Evolutionary conservation across 192 early-diverging fungal species (phyloP), one percentile per base, ranked within the genome.

Genomic region (Blastocladiella britannica): DNA sequence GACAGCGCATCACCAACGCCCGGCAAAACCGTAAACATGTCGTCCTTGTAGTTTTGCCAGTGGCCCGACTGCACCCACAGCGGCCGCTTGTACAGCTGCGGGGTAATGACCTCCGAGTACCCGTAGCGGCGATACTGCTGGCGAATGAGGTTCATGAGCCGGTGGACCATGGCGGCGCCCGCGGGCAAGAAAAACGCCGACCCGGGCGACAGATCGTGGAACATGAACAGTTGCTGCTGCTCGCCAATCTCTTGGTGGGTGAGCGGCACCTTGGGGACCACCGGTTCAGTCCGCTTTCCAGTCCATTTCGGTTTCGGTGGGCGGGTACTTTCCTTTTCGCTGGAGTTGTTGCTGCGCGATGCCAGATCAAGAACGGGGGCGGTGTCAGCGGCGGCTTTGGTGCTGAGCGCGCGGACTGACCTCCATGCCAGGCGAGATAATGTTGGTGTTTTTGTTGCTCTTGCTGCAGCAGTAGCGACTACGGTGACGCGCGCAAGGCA

Each of bases 41-140:
- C 88, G 18, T 88, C 88, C 63, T 75, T 78, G 64, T 96, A 96
- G 62, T 96, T 92, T 57, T 92, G 80, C 93, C 93, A 96, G 64
- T 96, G 93, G 0, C 93, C 93, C 26, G 79, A 82, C 1, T 75
- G 87, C 67, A 88, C 88, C 93, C 93, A 96, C 43, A 96, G 65
- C 57, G 81, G 79, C 64, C 87, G 88, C 65, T 91, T 89, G 69
- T 85, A 96, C 59, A 96, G 78, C 28, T 91, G 71, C 12, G 93
- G 93, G 1, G 89, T 86, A 64, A 86, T 86, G 26, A 96, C 88
- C 67, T 96, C 90, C 12, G 87, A 71, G 54, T 82, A 92, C 0
- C 87, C 88, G 57, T 74, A 85, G 28, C 72, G 67, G 0, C 69
- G 68, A 56, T 93, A 93, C 63, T 92, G 80, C 5, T 62, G 61